Percentiles rank a stretch among this genome's conserved stretches.
phyloP scores from a whole-genome alignment of 345 rosid genomes.

The Sapria himalayana region DNA sequence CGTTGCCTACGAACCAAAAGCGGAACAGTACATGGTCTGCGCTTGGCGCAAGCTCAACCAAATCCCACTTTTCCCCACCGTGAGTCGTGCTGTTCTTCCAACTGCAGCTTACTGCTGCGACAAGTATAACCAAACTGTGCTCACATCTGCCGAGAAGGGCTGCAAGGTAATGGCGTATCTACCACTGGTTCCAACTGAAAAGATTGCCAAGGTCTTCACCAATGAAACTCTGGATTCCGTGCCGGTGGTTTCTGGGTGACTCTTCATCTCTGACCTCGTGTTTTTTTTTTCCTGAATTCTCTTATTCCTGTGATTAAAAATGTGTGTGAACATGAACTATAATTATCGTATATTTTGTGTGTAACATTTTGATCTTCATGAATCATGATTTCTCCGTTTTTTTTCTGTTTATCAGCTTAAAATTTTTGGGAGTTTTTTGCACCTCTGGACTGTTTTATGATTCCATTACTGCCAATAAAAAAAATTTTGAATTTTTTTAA shows the following conservation, averaged over 20 bases:
- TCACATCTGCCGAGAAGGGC: slow-evolving; percentile 53
- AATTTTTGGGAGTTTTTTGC: too few species aligned
- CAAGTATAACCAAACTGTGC: slow-evolving; percentile 61
- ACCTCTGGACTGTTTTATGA: too few species aligned
- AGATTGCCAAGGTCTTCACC: slow-evolving; percentile 54
- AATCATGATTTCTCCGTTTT: too few species aligned
- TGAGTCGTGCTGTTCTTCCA: slow-evolving; percentile 54
- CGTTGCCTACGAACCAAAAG: slow-evolving; percentile 57
- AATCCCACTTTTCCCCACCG: slow-evolving; percentile 66
- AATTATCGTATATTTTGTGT: too few species aligned
- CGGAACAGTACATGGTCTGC: slow-evolving; percentile 57
- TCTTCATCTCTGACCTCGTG: too few species aligned
- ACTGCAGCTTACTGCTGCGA: slow-evolving; percentile 62
- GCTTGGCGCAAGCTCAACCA: slow-evolving; percentile 68
- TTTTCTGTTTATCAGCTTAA: too few species aligned
- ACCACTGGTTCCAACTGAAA: slow-evolving; percentile 74
- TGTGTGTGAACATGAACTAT: too few species aligned
- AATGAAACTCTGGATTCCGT: slow-evolving; percentile 13
- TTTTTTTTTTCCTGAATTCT: too few species aligned
- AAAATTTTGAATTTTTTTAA: too few species aligned
- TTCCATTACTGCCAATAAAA: too few species aligned
- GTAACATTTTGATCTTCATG: too few species aligned
- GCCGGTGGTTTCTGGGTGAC: slow-evolving; percentile 20
- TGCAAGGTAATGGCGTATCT: slow-evolving; percentile 48
- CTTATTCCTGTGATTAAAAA: too few species aligned